Evolutionary conservation across 345 rosid genomes (phyloP), one percentile per base, ranked within the genome.

Genomic region (Limnanthes douglasii): DNA sequence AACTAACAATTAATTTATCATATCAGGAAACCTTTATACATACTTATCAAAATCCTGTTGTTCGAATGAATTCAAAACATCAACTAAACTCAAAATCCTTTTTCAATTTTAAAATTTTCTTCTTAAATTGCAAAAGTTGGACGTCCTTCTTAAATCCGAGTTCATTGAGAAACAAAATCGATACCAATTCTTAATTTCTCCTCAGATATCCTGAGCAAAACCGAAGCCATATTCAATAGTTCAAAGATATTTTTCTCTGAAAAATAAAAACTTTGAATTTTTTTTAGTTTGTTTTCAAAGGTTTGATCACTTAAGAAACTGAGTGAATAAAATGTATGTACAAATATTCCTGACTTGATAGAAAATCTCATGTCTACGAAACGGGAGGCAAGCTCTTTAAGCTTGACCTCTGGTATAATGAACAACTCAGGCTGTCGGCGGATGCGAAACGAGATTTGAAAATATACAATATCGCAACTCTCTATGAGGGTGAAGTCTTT

Each of bases 321-420:
- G 43, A 57, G 2, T 17, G 68, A 13, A 20, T 19, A 39, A 11
- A 64, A 19, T 3, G 43, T 71, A 33, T 60, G 31, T 23, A 44
- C 68, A 4, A 64, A 52, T 68, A 64, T 60, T 41, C 63, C 43
- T 6, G 71, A 69, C n/a, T 61, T 23, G 5, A 50, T 41, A 2
- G 62, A 46, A 34, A 64, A 44, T 6, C 75, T 71, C 46, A 61
- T 31, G 28, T 41, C 46, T 10, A 40, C 39, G 34, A 16, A 51
- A 38, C 29, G 40, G 0, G 36, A 43, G 39, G 54, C 57, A 9
- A 53, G 19, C 7, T 19, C 45, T 15, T 24, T 41, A 29, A 64
- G 43, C n/a, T 10, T 26, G 0, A 46, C 21, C 26, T 57, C 62
- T 24, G 5, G 15, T 18, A 19, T 11, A 10, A 28, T 5, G 25